Percentiles rank a stretch among this genome's conserved stretches.
Evolutionary conservation across 805 yeast species (phyloP).

Genomic region (Debaryomyces castellii): DNA sequence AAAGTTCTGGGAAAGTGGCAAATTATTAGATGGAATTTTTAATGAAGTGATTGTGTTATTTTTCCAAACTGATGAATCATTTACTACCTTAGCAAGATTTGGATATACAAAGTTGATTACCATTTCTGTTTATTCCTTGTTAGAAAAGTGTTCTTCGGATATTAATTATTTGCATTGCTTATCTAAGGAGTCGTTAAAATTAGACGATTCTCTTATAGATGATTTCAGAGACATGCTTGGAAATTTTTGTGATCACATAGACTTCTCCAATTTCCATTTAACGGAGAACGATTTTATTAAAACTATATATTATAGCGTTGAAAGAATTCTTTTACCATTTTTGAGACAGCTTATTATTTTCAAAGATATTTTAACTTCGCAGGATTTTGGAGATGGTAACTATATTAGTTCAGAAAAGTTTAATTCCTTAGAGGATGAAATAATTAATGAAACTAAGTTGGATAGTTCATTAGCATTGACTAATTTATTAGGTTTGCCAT

Average conservation of each 20-base stretch:
- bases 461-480: slow-evolving; percentile 25
- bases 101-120: slow-evolving; percentile 30
- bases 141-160: slow-evolving; percentile 5
- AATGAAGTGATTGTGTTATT: slow-evolving; percentile 39
- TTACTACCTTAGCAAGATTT: slow-evolving; percentile 32
- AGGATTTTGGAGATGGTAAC: slow-evolving; percentile 23
- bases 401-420: slow-evolving; percentile 16
- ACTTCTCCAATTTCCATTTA: not conserved
- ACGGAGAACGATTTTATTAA: slow-evolving; percentile 1
- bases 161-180: slow-evolving; percentile 3
- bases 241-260: slow-evolving; percentile 2
- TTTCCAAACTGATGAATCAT: slow-evolving; percentile 47
- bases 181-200: not conserved
- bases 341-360: slow-evolving; percentile 35
- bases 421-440: slow-evolving; percentile 13
- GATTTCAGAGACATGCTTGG: not conserved
- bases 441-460: slow-evolving; percentile 13
- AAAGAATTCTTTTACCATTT: slow-evolving; percentile 28
- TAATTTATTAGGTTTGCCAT: slow-evolving; percentile 21
- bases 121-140: slow-evolving; percentile 19
- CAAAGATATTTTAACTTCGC: slow-evolving; percentile 32
- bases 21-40: slow-evolving; percentile 30
- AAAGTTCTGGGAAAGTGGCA: slow-evolving; percentile 24
- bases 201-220: not conserved
- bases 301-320: slow-evolving; percentile 15